Percentiles rank a stretch among this genome's conserved stretches.
Conservation (phyloP, 805 yeast genomes). For the Deakozyma indianensis region DNA sequence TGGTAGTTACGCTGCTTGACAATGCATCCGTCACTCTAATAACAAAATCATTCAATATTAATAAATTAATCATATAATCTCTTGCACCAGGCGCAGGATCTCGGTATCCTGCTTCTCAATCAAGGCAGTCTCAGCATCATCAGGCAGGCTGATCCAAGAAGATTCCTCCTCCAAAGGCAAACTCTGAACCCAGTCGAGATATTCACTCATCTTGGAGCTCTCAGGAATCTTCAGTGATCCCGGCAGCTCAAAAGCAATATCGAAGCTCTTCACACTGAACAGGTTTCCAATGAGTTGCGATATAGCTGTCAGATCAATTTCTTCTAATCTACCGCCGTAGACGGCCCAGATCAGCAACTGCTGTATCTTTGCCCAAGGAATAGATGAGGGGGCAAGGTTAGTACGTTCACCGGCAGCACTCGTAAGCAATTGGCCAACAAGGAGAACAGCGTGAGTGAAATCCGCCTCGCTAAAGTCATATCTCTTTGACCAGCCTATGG, state of each 20-base stretch:
- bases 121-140: not conserved
- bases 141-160: slow-evolving; percentile 3
- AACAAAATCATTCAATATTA: too few species aligned
- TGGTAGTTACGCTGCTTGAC: too few species aligned
- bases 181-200: slow-evolving; percentile 17
- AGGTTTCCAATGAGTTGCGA: not conserved
- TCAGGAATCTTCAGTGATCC: slow-evolving; percentile 5
- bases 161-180: slow-evolving; percentile 1
- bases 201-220: slow-evolving; percentile 2
- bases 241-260: slow-evolving; percentile 3
- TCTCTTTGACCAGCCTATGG: slow-evolving; percentile 43
- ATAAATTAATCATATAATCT: too few species aligned
- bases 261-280: not conserved
- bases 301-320: not conserved
- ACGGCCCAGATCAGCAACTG: slow-evolving; percentile 36
- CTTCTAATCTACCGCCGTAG: slow-evolving; percentile 32
- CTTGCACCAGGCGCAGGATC: not conserved
- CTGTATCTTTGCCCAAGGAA: slow-evolving; percentile 43
- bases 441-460: slow-evolving; percentile 32
- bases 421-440: slow-evolving; percentile 30
- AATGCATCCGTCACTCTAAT: too few species aligned
- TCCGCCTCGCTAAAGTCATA: slow-evolving; percentile 73
- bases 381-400: slow-evolving; percentile 30
- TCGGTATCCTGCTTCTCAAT: not conserved
- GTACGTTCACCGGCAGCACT: slow-evolving; percentile 13